These are phyloP conservation scores for Pholiota adiposa DNA, from an alignment of 1,284 basidiomycete genomes.

Conservation along the genomic window DNA sequence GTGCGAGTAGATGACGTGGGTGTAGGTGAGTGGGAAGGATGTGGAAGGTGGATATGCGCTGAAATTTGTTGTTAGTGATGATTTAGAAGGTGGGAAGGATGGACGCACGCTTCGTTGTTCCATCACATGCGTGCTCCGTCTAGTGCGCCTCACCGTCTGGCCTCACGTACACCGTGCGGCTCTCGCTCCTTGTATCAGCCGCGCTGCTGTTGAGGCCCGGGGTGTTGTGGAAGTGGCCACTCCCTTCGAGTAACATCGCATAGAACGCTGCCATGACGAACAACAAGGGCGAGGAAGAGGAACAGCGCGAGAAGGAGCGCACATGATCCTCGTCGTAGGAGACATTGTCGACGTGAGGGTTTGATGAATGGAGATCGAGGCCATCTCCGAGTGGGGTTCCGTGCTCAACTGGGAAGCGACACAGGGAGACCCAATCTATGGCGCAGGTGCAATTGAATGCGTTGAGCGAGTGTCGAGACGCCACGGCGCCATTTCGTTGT, in stretches of 20 bases:
- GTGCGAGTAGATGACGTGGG: constrained; percentile 45
- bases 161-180: not conserved
- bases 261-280: constrained; percentile 25
- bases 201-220: constrained; percentile 7
- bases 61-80: not conserved
- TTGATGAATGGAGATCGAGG: not conserved
- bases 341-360: not conserved
- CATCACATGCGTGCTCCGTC: constrained; percentile 53
- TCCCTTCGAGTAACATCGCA: constrained; percentile 28
- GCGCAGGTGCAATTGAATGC: not conserved
- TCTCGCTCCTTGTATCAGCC: not conserved
- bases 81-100: not conserved
- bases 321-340: not conserved
- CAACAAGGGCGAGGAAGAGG: not conserved
- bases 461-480: not conserved
- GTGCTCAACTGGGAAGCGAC: not conserved
- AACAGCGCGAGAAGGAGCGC: not conserved
- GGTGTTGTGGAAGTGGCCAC: constrained; percentile 26
- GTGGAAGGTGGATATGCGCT: constrained; percentile 10
- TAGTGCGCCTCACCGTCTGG: not conserved
- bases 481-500: not conserved
- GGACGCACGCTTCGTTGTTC: constrained; percentile 57
- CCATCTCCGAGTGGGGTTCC: not conserved
- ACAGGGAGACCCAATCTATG: not conserved
- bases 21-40: constrained; percentile 52